Evolutionary conservation across 1,139 yeast species (phyloP), one percentile per base, ranked within the genome.

Genomic region (Taphrina populina): DNA sequence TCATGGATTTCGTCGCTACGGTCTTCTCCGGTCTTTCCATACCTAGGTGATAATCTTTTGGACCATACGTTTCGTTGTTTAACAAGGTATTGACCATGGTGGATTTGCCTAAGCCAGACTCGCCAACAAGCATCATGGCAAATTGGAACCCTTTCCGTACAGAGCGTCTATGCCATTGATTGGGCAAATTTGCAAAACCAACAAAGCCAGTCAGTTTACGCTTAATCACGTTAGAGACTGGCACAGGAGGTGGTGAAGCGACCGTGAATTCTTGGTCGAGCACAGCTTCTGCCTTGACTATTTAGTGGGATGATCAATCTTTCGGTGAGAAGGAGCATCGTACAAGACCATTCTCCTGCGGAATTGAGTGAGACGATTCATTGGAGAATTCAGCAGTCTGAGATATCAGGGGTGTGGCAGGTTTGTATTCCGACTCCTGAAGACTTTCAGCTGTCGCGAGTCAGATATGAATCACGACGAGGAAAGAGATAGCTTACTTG

Each of bases 161-260:
- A 4, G 95, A 84, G 71, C 87, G 88, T 72, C 96, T 82, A 73
- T 92, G 97, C 96, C 97, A 92, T 75, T 94, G 99, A 70, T 90
- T 92, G 59, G 99, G 99, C 67, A 94, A 78, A 72, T 90, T 94
- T 64, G 97, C 96, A 72, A 94, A 92, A 2, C 99, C 99, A 59
- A 94, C 98, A 69, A 84, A 90, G 4, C 95, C 95, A 23, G 52
- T 57, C 19, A 57, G 53, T 35, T 43, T 52, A 20, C 52, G 52
- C 23, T 30, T 43, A 45, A 52, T 37, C 21, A 52, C 43, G 27
- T 52, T 44, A 17, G 24, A 33, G 5, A 23, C 45, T 17, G 56
- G 43, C n/a, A 49, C 32, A 24, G 56, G 35, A 23, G 37, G 44
- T 20, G 43, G 46, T 24, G 33, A 45, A 10, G 45, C 54, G 1